Evolutionary conservation across 2,329 filamentous ascomycete species (phyloP), one percentile per base, ranked within the genome.

Genomic region (Paecilomyces sp.): DNA sequence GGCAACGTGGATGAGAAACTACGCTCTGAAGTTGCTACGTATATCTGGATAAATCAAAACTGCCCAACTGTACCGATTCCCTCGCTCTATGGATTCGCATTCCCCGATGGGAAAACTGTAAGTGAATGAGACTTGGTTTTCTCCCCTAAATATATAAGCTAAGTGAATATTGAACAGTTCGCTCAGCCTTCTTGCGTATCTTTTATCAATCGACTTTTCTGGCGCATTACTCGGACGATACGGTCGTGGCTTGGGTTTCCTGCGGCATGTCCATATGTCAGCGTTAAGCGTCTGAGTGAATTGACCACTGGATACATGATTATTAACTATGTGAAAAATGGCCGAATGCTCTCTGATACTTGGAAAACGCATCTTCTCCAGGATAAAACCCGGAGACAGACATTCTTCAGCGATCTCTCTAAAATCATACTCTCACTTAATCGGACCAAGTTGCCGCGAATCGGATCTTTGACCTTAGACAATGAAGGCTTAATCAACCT

Each of bases 1-100:
- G 78, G 76, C 12, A 78, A 72, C 51, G 69, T 72, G 13, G 73
- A 80, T 34, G 77, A 80, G 66, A 80, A 80, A 55, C 57, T 71
- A 33, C 67, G 67, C 18, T 80, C 66, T 59, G 76, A 79, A 65
- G 74, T 70, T 12, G 76, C 70, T 1, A 74, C 74, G 2, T 79
- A 74, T 62, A 66, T 71, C 24, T 78, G 73, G 74, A 65, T 79
- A 3, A 63, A 73, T 41, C 65, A 74, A 15, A 64, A 77, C 54
- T 78, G 72, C 60, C 72, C 73, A 4, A 57, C 65, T 47, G 64
- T 80, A 25, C 72, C 71, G 12, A 72, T 74, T 28, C 74, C 74
- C 57, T 61, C 62, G 2, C 63, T 77, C 31, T 69, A 66, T 57
- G 71, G 70, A 3, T 73, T 77, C 67, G 73, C 68, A 1, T 68